Evolutionary conservation across 108 stramenopile genomes (phyloP), one percentile per base, ranked within the genome.

Genomic region (Nitzschia sp.): DNA sequence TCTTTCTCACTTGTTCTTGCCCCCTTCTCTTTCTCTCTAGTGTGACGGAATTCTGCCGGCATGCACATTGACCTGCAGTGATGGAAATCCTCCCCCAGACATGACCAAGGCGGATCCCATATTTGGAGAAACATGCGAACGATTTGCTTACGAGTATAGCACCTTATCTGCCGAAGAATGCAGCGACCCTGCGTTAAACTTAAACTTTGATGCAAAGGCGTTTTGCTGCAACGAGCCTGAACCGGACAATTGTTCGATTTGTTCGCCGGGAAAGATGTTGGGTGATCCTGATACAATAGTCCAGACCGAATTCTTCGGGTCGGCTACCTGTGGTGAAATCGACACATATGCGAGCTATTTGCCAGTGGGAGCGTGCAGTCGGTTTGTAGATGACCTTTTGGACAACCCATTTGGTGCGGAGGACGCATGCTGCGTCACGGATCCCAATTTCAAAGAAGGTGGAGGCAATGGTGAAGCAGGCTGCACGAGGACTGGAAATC

Each of bases 151-250:
- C 26, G 60, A 61, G 26, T 61, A 61, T 31, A 61, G 38, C 0
- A 61, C 60, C 1, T 45, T 61, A 23, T 44, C 36, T 1, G 60
- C 35, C n/a, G 38, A 38, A 8, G 60, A 61, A 45, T 61, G 60
- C 26, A 16, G 6, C 11, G 60, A 61, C 23, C 60, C 60, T 1
- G 21, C 26, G 23, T 25, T 21, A 17, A 22, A 22, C n/a, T 23
- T 61, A 13, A 44, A 61, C 23, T 61, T 61, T 41, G 60, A 61
- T 45, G 60, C 41, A n/a, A 61, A 61, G 23, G 60, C 60, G 5
- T 61, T 61, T 23, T 76, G 75, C 56, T 76, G 75, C 34, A 56
- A 62, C 1, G 29, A 50, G 21, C 55, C 66, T 19, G 58, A 46
- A 0, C 45, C 53, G 4, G 54, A 47, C 15, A 46, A 46, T 36